These are phyloP conservation scores for Tilletia indica DNA, from an alignment of 1,284 basidiomycete genomes.

Conservation along the genomic window DNA sequence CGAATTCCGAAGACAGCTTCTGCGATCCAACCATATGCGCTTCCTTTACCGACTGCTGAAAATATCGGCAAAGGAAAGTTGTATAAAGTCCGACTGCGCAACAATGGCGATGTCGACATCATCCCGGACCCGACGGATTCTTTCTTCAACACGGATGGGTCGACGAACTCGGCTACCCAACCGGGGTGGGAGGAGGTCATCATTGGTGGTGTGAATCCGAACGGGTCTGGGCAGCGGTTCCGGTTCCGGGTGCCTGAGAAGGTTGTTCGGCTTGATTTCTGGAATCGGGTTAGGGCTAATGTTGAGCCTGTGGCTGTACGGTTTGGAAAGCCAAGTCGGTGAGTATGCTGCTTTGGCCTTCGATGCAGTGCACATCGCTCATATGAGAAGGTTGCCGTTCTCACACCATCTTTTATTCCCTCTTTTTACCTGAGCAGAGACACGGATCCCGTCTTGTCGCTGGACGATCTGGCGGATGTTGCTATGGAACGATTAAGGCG, in stretches of 20 bases:
- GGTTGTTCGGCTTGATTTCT: slow-evolving; percentile 88
- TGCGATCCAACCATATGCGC: slow-evolving; percentile 30
- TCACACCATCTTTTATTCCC: not conserved
- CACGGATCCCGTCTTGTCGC: not conserved
- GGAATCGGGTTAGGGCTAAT: slow-evolving; percentile 63
- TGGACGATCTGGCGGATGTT: slow-evolving; percentile 19
- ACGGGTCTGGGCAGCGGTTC: slow-evolving; percentile 55
- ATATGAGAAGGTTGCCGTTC: not conserved
- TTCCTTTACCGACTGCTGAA: slow-evolving; percentile 30
- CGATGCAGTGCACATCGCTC: not conserved
- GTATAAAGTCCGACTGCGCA: slow-evolving; percentile 67
- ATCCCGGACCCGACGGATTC: slow-evolving; percentile 63
- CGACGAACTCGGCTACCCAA: not conserved
- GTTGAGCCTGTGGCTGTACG: slow-evolving; percentile 15
- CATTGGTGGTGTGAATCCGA: slow-evolving; percentile 29
- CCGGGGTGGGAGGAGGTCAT: slow-evolving; percentile 55
- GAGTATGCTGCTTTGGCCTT: not conserved
- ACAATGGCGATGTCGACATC: slow-evolving; percentile 90
- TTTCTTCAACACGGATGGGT: slow-evolving; percentile 39
- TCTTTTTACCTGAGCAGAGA: not conserved
- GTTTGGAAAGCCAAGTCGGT: slow-evolving; percentile 12
- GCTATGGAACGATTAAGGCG: slow-evolving; percentile 16
- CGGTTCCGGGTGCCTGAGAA: slow-evolving; percentile 91
- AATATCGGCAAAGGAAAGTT: slow-evolving; percentile 65
- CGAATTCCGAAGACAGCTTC: slow-evolving; percentile 35